These are phyloP conservation scores for Skeletonema grethae DNA, from an alignment of 108 stramenopile genomes.

Conservation along the genomic window DNA sequence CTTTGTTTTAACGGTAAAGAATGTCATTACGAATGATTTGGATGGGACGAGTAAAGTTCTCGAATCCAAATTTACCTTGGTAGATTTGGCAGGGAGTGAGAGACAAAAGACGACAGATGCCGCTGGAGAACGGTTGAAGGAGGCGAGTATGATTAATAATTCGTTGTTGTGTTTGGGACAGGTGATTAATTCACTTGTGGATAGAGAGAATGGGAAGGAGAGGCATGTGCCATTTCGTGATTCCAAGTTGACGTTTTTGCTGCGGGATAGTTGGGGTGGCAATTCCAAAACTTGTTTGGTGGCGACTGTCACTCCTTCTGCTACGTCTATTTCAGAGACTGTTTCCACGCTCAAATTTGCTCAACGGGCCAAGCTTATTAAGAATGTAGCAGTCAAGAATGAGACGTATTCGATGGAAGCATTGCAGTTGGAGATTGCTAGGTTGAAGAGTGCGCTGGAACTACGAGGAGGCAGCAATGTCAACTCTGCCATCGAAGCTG, in stretches of 20 bases:
- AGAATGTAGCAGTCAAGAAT: conserved; percentile 46
- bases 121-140: conserved; percentile 64
- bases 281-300: conserved; percentile 58
- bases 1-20: conserved; percentile 56
- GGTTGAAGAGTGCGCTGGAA: conserved; percentile 32
- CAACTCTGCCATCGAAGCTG: not conserved
- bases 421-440: conserved; percentile 43
- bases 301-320: conserved; percentile 49
- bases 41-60: conserved; percentile 41
- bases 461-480: not conserved
- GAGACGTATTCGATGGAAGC: conserved; percentile 42
- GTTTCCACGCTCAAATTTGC: conserved; percentile 58
- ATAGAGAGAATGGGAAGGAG: conserved; percentile 35
- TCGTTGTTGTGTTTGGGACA: conserved; percentile 68
- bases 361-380: conserved; percentile 51
- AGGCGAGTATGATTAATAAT: conserved; percentile 76
- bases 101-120: conserved; percentile 47
- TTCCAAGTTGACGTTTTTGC: conserved; percentile 54
- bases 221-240: conserved; percentile 52
- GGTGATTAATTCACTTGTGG: conserved; percentile 76
- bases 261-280: conserved; percentile 50
- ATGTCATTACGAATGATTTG: conserved; percentile 21
- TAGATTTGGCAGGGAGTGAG: conserved; percentile 52
- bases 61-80: conserved; percentile 44
- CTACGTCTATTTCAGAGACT: conserved; percentile 31